Evolutionary conservation across 192 early-diverging fungal genomes (phyloP), one percentile per base, ranked within the genome.

Genomic region (Geosiphon pyriformis): DNA sequence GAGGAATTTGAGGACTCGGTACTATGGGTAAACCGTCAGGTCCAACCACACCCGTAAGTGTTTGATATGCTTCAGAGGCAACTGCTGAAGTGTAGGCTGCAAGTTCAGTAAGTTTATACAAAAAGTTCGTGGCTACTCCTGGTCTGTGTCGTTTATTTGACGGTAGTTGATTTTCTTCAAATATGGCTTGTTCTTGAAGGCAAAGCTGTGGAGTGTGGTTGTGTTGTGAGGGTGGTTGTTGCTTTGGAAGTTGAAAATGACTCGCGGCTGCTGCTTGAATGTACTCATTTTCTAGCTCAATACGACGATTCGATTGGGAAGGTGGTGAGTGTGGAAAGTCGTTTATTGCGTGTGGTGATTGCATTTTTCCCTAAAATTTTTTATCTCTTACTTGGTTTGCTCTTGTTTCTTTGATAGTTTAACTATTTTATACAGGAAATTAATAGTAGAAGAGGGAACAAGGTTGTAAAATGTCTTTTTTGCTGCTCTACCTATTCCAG

Each of bases 71-170:
- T n/a, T 67, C 54, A 30, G 37, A 10, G 23, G 65, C 53, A 31
- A 57, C 4, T 15, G 54, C 18, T 2, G 54, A 67, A 37, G 65
- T 67, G 33, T 48, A 57, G 8, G 54, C 37, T 11, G 54, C 65
- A 18, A 57, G 10, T 47, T 67, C 54, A 31, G 54, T 47, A 8
- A 67, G 22, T 22, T 67, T 67, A 17, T 67, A 67, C 18, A 67
- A 10, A 29, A 67, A 46, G n/a, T 47, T 67, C 2, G 54, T 47
- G 2, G 37, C 37, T 30, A 67, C n/a, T 25, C 65, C 52, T n/a
- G 63, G 63, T n/a, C 51, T 17, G 50, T 64, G 50, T 54, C 53
- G 12, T 29, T 55, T 55, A 29, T 4, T 55, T 11, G 53, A 23
- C 18, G 53, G 53, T n/a, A n/a, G n/a, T 55, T 55, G 53, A 29